phyloP scores from a whole-genome alignment of 805 yeast species.

The Priceomyces fermenticarens region DNA sequence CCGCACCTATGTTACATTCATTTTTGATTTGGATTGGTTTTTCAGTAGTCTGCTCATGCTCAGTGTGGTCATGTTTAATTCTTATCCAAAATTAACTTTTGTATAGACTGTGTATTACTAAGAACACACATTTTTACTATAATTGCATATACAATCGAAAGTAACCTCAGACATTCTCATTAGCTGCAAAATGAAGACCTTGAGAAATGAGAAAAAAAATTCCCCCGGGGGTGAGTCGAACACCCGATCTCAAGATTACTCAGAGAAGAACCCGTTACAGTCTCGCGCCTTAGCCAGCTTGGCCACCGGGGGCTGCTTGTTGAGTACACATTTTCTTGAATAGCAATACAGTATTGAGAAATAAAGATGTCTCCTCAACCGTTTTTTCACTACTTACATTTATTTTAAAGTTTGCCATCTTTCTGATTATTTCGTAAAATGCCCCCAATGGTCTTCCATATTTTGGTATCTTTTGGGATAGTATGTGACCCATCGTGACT shows the following conservation, averaged over 20 bases:
- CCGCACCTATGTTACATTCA: constrained; percentile 21
- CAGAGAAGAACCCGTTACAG: constrained; percentile 35
- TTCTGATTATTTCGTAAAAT: too few relatives aligned
- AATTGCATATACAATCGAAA: too few relatives aligned
- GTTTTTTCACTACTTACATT: too few relatives aligned
- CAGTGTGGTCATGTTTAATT: constrained; percentile 11
- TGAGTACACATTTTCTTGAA: neutral
- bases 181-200: too few relatives aligned
- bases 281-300: constrained; percentile 52
- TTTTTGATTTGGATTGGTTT: constrained; percentile 13
- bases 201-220: constrained; percentile 15
- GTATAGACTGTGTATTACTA: too few relatives aligned
- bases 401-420: too few relatives aligned
- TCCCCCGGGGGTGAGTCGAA: constrained; percentile 52
- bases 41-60: constrained; percentile 11
- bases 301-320: constrained; percentile 39
- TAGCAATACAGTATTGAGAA: neutral
- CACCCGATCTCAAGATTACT: constrained; percentile 49
- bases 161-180: too few relatives aligned
- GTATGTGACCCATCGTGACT: constrained; percentile 38
- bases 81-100: constrained; percentile 2
- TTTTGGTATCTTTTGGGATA: constrained; percentile 25
- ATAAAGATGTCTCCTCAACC: too few relatives aligned
- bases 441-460: constrained; percentile 13
- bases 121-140: too few relatives aligned